Evolutionary conservation across 176 grass and related monocot species (phyloP).

Genomic region (Typha latifolia): DNA sequence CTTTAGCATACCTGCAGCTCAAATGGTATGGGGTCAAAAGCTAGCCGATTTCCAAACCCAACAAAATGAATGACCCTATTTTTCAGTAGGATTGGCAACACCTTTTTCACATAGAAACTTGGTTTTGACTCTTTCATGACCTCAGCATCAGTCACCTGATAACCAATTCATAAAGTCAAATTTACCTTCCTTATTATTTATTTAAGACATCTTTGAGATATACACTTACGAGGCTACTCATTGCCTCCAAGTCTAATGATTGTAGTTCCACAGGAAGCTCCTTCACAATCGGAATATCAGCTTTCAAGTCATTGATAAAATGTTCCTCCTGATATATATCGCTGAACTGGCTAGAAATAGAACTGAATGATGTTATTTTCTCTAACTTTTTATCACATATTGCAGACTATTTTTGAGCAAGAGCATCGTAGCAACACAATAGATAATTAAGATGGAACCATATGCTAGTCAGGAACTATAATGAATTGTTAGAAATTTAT

Average conservation of each 20-base stretch:
- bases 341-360: constrained; percentile 83
- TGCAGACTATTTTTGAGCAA: not conserved
- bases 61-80: constrained; percentile 91
- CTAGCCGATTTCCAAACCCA: constrained; percentile 97
- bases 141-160: constrained; percentile 85
- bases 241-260: constrained; percentile 81
- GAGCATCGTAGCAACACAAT: not conserved
- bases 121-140: constrained; percentile 95
- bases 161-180: constrained; percentile 15
- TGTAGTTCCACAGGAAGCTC: constrained; percentile 67
- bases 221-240: constrained; percentile 73
- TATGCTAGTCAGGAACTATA: not conserved
- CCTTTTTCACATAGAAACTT: constrained; percentile 78
- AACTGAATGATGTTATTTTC: constrained; percentile 48
- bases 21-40: constrained; percentile 96
- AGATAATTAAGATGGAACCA: not conserved
- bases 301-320: constrained; percentile 93
- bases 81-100: constrained; percentile 78
- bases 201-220: constrained; percentile 14
- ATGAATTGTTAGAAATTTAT: too few relatives aligned
- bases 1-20: constrained; percentile 62
- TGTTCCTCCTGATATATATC: constrained; percentile 99
- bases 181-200: not conserved
- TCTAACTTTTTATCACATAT: not conserved
- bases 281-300: constrained; percentile 83